These are phyloP conservation scores for Pugionium cornutum DNA, from an alignment of 345 rosid species.

Conservation along the genomic window DNA sequence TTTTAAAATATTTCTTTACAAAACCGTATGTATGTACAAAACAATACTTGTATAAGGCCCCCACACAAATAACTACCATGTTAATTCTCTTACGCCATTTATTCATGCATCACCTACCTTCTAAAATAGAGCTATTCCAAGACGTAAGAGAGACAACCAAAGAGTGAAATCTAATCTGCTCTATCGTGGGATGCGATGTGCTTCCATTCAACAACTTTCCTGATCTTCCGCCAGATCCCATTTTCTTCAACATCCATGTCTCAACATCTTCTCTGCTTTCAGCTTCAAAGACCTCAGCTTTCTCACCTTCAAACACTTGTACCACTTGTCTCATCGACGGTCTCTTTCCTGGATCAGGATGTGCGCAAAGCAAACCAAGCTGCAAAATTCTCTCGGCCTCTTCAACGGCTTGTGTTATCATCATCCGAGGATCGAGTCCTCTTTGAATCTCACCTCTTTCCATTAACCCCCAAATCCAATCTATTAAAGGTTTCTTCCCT, in stretches of 20 bases:
- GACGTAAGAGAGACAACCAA: slow-evolving; percentile 32
- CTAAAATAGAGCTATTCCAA: slow-evolving; percentile 38
- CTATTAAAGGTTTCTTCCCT: too few species aligned
- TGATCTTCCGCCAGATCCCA: slow-evolving; percentile 36
- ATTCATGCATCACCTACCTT: slow-evolving; percentile 33
- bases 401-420: slow-evolving; percentile 15
- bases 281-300: slow-evolving; percentile 26
- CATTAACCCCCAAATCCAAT: too few species aligned
- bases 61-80: not conserved
- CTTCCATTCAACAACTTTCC: slow-evolving; percentile 35
- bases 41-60: not conserved
- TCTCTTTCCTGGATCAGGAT: slow-evolving; percentile 44
- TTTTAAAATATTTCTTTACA: too few species aligned
- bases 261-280: slow-evolving; percentile 33
- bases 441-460: slow-evolving; percentile 9
- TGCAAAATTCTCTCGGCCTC: slow-evolving; percentile 47
- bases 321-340: slow-evolving; percentile 57
- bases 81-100: not conserved
- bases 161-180: slow-evolving; percentile 35
- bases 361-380: slow-evolving; percentile 51
- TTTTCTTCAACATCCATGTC: slow-evolving; percentile 40
- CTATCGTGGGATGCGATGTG: slow-evolving; percentile 36
- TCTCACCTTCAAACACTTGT: slow-evolving; percentile 46
- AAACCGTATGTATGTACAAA: slow-evolving; percentile 28
- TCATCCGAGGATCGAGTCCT: slow-evolving; percentile 40